Evolutionary conservation across 148 eudicot genomes (phyloP), one percentile per base, ranked within the genome.

Genomic region (Salicornia ramosissima): DNA sequence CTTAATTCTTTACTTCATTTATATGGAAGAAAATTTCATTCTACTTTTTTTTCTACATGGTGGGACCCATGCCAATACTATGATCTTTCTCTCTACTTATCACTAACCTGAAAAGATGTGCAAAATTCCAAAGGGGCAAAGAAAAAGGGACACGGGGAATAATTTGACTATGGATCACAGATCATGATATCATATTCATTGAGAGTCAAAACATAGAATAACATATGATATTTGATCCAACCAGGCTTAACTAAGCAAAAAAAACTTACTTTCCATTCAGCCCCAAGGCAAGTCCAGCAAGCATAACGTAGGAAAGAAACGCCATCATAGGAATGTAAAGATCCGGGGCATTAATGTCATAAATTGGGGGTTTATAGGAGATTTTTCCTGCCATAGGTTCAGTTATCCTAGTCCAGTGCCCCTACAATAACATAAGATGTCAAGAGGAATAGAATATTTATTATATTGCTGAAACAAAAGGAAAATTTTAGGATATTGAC

Each of bases 381-480:
- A 95, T 87, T 83, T 91, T 91, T 29, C 97, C 96, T 22, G 93
- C 97, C 46, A 91, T 94, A 49, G 99, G 99, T 76, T 95, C 99
- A 58, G 96, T 87, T 71, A 95, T 87, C 79, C 99, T 87, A 46
- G 99, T 91, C 97, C 99, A 95, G 72, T 91, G 97, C 68, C 97
- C 97, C 94, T 86, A 43, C 1, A 31, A 64, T 1, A 42, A 6
- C n/a, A 31, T 25, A 51, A 24, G 22, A 19, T 18, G n/a, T 39
- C 26, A 28, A 21, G 11, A 60, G 47, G 16, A 15, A 47, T 1
- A 22, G 39, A 33, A n/a, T 13, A 26, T 34, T 40, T 56, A 30
- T 53, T 3, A 22, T 15, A 51, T 34, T 54, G 21, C 25, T 13
- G 19, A 33, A 60, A 31, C 9, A 42, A 7, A 39, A 52, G 49